phyloP scores from a whole-genome alignment of 2,329 filamentous ascomycete genomes.

The Rhynchosporium graminicola region DNA sequence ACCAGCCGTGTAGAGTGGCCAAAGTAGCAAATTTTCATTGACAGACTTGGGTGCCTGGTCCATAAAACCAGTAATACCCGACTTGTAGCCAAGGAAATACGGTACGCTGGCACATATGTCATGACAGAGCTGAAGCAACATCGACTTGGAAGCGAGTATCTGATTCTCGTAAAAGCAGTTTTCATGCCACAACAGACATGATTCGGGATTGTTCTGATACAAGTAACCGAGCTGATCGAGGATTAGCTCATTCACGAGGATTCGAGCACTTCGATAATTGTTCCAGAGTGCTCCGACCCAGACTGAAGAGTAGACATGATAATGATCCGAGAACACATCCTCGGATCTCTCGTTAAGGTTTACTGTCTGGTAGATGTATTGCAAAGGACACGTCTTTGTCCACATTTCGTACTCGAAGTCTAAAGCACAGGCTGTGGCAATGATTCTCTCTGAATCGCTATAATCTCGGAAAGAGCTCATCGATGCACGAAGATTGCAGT shows the following conservation, averaged over 20 bases:
- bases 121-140: conserved; percentile 29
- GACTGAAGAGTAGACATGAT: conserved; percentile 34
- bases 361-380: conserved; percentile 29
- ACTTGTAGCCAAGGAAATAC: conserved; percentile 28
- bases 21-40: conserved; percentile 33
- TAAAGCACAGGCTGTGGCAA: conserved; percentile 23
- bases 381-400: conserved; percentile 21
- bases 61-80: background rate
- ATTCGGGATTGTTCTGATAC: conserved; percentile 16
- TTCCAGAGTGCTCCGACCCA: conserved; percentile 38
- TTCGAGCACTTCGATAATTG: conserved; percentile 30
- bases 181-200: conserved; percentile 13
- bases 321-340: conserved; percentile 34
- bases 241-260: conserved; percentile 36
- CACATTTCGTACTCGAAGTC: conserved; percentile 31
- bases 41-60: conserved; percentile 25
- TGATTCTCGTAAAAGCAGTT: conserved; percentile 24
- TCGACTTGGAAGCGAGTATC: conserved; percentile 24
- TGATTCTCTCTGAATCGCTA: conserved; percentile 27
- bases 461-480: conserved; percentile 34
- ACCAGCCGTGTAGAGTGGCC: conserved; percentile 35
- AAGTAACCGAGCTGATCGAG: conserved; percentile 31
- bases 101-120: conserved; percentile 37
- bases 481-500: conserved; percentile 31
- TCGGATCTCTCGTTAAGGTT: conserved; percentile 22